Evolutionary conservation across 345 rosid species (phyloP).

Genomic region (Erucastrum elatum): DNA sequence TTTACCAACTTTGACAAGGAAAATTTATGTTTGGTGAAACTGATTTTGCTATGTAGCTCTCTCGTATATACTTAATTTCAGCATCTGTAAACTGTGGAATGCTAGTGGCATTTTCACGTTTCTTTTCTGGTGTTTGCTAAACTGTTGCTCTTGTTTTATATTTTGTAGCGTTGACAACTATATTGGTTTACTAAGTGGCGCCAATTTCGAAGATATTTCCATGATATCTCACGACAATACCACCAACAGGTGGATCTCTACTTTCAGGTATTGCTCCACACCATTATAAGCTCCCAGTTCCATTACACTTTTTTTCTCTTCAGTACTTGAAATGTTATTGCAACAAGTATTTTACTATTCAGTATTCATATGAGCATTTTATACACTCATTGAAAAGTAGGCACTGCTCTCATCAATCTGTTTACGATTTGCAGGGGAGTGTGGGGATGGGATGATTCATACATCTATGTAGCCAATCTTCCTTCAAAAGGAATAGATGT

Average conservation of each 20-base stretch:
- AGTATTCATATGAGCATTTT: background rate
- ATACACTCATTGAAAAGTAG: background rate
- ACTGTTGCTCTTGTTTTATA: conserved; percentile 5
- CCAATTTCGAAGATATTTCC: conserved; percentile 48
- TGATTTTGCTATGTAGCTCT: background rate
- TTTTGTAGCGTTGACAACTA: conserved; percentile 57
- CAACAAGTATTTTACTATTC: too few relatives aligned
- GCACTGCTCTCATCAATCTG: too few relatives aligned
- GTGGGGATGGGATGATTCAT: conserved; percentile 98
- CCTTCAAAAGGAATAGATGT: conserved; percentile 61
- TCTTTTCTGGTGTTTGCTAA: too few relatives aligned
- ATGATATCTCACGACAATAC: conserved; percentile 58
- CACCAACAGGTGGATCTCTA: conserved; percentile 70
- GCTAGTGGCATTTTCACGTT: too few relatives aligned
- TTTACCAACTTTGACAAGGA: background rate
- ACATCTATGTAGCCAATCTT: conserved; percentile 60
- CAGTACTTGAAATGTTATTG: too few relatives aligned
- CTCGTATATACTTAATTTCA: background rate
- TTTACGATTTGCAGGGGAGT: conserved; percentile 15
- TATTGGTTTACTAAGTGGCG: conserved; percentile 56
- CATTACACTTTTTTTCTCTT: background rate
- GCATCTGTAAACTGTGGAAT: background rate
- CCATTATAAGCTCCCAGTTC: background rate
- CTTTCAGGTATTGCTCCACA: conserved; percentile 57
- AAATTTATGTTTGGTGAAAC: background rate